phyloP scores from a whole-genome alignment of 1,284 basidiomycete genomes.

The Sphaerobolus stellatus region DNA sequence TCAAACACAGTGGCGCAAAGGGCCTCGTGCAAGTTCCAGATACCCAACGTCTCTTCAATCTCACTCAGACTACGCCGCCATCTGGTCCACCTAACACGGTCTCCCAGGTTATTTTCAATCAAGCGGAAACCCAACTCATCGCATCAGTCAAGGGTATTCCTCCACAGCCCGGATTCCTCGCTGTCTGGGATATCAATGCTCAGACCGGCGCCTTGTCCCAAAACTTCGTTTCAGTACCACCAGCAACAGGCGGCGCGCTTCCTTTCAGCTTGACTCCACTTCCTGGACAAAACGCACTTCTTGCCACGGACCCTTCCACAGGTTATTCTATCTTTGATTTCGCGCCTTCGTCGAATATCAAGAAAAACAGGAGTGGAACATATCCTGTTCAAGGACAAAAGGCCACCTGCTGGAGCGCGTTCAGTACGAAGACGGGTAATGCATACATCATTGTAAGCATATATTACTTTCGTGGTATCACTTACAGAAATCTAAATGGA shows the following conservation, averaged over 20 bases:
- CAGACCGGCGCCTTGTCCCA: conserved; percentile 30
- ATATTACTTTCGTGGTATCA: no score
- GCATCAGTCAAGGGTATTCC: conserved; percentile 49
- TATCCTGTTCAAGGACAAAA: conserved; percentile 41
- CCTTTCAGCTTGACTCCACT: conserved; percentile 35
- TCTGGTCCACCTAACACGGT: conserved; percentile 39
- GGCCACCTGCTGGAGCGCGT: conserved; percentile 51
- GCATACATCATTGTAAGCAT: conserved; percentile 41
- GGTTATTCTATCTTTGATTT: conserved; percentile 35
- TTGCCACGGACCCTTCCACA: conserved; percentile 32
- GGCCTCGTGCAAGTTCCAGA: conserved; percentile 41
- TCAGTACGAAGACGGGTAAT: conserved; percentile 46
- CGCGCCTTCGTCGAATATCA: conserved; percentile 25
- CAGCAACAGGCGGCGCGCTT: conserved; percentile 24
- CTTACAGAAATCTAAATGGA: no score
- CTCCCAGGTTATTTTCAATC: conserved; percentile 46
- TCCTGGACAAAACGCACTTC: conserved; percentile 31
- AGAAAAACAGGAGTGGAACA: no score
- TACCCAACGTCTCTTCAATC: conserved; percentile 39
- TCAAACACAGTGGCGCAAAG: conserved; percentile 38
- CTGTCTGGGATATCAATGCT: conserved; percentile 43
- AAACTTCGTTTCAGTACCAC: conserved; percentile 23
- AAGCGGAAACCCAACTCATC: conserved; percentile 43
- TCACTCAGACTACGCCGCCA: conserved; percentile 47
- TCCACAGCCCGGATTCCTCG: conserved; percentile 45